Base-by-base conservation (phyloP, 2,329 filamentous ascomycete species). In the Thermoascus crustaceus region DNA sequence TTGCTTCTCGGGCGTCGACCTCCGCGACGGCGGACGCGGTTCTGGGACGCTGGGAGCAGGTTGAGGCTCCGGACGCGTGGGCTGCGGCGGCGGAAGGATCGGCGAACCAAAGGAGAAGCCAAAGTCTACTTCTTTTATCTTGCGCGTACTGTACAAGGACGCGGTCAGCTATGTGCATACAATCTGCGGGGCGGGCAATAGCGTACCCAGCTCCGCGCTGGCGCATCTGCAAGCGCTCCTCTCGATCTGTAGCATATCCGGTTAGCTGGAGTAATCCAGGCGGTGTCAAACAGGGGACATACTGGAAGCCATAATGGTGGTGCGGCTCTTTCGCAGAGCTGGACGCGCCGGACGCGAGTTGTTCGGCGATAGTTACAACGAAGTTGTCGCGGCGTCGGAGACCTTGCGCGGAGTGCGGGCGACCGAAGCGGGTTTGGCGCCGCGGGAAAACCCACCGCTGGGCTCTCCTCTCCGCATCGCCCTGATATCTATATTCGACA, bases 161-260 rank as follows among this genome's bases (percentile, higher is more conserved):
- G 22, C 22, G 27, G 14, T 43, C 42, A 63, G 47, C 48, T 47
- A 40, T 48, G 17, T 8, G 22, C 23, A 14, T 45, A 22, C 9
- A n/a, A 19, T 23, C 47, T 46, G 50, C 47, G 46, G 47, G 50
- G 39, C 30, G 38, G 36, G 41, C 41, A 31, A 32, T 46, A 50
- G 57, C 68, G 52, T 68, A 74, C 70, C 65, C 71, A 52, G 72
- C 71, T 54, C 72, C 72, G 50, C 72, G 71, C 56, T 72, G 67
- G 56, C 71, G 72, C 68, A 73, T 71, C 52, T 68, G 67, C 50
- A 65, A 65, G 50, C 69, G 68, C 59, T 74, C 71, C 50, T 69
- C 63, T 55, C 71, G 68, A 54, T 65, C 68, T 71, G 43, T 38
- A 32, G 42, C 30, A 26, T 33, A 37, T 34, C 18, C 14, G 27